These are phyloP conservation scores for Glomus cerebriforme DNA, from an alignment of 192 early-diverging fungal genomes.

Conservation along the genomic window DNA sequence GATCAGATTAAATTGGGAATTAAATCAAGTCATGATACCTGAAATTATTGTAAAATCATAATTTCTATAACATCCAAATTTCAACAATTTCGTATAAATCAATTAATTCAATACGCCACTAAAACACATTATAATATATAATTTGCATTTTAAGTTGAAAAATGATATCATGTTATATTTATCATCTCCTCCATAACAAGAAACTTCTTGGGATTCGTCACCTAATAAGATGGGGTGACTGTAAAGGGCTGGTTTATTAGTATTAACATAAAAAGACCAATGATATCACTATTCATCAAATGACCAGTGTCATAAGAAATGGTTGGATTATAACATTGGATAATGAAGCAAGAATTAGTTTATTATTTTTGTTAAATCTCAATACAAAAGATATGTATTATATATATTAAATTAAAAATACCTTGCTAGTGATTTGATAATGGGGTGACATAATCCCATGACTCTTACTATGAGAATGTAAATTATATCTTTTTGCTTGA, in stretches of 20 bases:
- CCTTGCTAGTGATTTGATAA: neutral
- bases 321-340: neutral
- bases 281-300: neutral
- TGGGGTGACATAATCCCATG: neutral
- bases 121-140: too few relatives aligned
- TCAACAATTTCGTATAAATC: too few relatives aligned
- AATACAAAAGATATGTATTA: neutral
- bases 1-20: too few relatives aligned
- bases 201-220: conserved; percentile 1
- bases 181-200: neutral
- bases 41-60: too few relatives aligned
- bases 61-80: too few relatives aligned
- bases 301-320: neutral
- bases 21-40: too few relatives aligned
- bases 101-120: too few relatives aligned
- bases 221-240: too few relatives aligned
- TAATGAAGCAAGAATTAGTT: neutral
- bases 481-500: neutral
- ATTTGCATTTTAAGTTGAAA: too few relatives aligned
- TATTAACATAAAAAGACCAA: conserved; percentile 1
- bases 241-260: too few relatives aligned
- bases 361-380: neutral
- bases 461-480: neutral
- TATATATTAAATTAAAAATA: neutral
- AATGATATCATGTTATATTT: neutral